Conservation (phyloP, 257 asterid genomes). For the Solanum ahanhuiri region DNA sequence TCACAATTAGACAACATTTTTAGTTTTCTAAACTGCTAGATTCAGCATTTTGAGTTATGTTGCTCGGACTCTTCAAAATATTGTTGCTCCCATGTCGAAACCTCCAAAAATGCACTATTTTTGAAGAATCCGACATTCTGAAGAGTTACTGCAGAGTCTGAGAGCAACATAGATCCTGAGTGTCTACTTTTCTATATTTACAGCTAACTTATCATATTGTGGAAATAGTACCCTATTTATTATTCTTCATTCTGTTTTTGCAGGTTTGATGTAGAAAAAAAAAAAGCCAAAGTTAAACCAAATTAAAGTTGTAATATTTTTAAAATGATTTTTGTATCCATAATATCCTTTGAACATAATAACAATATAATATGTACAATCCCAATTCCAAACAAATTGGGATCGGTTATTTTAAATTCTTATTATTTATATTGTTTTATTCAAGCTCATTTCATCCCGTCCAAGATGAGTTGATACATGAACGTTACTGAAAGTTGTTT, state of each 20-base stretch:
- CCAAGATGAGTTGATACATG: too few relatives aligned
- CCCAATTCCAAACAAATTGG: neutral
- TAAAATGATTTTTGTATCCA: neutral
- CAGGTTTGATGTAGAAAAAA: neutral
- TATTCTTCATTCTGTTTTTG: neutral
- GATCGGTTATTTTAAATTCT: neutral
- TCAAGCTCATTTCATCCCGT: neutral
- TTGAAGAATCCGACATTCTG: too few relatives aligned
- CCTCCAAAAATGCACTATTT: neutral
- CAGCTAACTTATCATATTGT: neutral
- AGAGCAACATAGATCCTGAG: neutral
- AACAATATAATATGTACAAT: rapidly evolving
- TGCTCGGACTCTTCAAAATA: neutral
- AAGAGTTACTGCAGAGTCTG: neutral
- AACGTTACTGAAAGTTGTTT: neutral
- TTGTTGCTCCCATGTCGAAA: neutral
- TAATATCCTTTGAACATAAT: too few relatives aligned
- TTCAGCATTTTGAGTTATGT: neutral
- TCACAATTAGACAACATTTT: neutral
- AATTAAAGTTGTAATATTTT: neutral
- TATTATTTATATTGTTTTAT: neutral
- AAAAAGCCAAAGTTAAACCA: neutral
- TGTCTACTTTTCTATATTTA: neutral
- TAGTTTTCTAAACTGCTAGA: neutral
- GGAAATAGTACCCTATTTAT: neutral